Base-by-base conservation (phyloP, 1,284 basidiomycete genomes). In the Singerocomus rubriflavus region DNA sequence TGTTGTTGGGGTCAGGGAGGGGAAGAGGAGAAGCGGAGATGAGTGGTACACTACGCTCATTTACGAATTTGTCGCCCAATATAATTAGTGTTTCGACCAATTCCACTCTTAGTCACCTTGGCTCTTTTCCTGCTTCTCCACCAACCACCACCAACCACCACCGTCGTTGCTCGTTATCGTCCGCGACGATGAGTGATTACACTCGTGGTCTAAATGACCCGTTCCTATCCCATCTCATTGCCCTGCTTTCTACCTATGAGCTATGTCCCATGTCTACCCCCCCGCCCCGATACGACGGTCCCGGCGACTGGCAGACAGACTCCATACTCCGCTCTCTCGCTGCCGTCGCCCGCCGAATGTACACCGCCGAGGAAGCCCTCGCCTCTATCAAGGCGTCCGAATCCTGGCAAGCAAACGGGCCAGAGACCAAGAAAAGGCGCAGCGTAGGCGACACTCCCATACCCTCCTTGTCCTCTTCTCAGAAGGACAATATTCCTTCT, bases 221-320 rank as follows among this genome's bases (percentile, higher is more conserved):
- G 6, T 82, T 82, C 57, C 64, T 77, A 46, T 64, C 71, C 0
- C 74, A 81, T 54, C 76, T 81, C 48, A 70, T 78, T 57, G 73
- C 76, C 6, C 57, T 81, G 4, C 69, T 82, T 21, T 78, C 78
- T 13, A 64, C 78, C 10, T 82, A 81, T 56, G 77, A 81, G 51
- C 70, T 76, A 34, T 73, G 72, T 37, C 75, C 75, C 27, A 68
- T 67, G 57, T 65, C 76, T 12, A 72, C 76, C 6, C 81, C 84
- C 35, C 67, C 78, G 54, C 84, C 83, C 42, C 73, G 74, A 51
- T 88, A 84, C 66, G 75, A 81, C 66, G 84, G 84, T 3, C 80
- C 80, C 1, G 57, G 72, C 43, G 79, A 83, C 67, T 84, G 80
- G 81, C 79, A 82, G 62, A 85, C 80, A 10, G 80, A 85, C 40